Evolutionary conservation across 345 rosid genomes (phyloP).

Genomic region (Gynandropsis gynandra): DNA sequence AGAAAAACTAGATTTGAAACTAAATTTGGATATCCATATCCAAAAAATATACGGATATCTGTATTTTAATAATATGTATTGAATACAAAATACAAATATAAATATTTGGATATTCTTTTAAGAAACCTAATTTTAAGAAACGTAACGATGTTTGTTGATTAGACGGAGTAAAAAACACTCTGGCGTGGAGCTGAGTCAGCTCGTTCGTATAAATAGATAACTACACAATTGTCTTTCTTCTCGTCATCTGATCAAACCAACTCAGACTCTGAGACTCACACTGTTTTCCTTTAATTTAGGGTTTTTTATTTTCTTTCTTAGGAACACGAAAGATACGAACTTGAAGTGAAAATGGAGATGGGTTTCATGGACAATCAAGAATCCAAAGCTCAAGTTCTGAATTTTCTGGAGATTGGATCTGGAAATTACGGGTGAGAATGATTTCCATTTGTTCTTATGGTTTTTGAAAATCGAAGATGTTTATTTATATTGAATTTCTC

Average conservation of each 20-base stretch:
- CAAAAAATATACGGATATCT: too few species aligned
- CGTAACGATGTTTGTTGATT: conserved; percentile 7
- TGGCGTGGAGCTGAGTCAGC: conserved; percentile 28
- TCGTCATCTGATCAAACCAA: conserved; percentile 12
- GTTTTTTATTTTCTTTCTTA: neutral
- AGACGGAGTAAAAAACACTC: neutral
- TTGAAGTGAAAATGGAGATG: conserved; percentile 19
- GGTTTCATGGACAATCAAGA: conserved; percentile 23
- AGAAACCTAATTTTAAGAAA: neutral
- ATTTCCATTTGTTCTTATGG: conserved; percentile 11
- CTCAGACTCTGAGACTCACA: neutral
- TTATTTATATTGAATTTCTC: neutral
- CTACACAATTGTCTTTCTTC: conserved; percentile 1
- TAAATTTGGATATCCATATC: too few species aligned
- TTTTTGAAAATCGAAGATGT: conserved; percentile 32
- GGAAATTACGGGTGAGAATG: conserved; percentile 58
- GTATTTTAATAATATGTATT: too few species aligned
- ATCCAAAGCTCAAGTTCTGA: conserved; percentile 3
- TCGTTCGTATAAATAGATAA: conserved; percentile 1
- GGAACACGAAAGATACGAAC: conserved; percentile 10
- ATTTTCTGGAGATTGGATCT: conserved; percentile 38
- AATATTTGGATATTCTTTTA: neutral
- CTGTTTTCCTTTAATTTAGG: conserved; percentile 4
- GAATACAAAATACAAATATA: neutral
- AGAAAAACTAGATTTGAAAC: too few species aligned